Evolutionary conservation across 495 filamentous ascomycete species (phyloP), one percentile per base, ranked within the genome.

Genomic region (Penicillium lagena): DNA sequence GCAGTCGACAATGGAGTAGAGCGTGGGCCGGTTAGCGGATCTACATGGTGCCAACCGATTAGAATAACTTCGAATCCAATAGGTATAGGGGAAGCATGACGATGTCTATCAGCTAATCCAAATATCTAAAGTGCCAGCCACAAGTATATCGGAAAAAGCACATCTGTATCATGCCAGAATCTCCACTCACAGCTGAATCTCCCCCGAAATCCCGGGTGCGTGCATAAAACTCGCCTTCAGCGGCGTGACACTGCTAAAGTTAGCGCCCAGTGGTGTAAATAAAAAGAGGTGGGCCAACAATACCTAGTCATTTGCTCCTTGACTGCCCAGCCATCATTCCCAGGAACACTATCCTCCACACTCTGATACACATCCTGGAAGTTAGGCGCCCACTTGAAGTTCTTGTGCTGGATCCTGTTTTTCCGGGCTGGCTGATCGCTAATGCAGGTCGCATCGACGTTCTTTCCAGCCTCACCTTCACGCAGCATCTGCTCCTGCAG

Each of bases 251-350:
- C 89, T 95, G 52, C 29, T 5, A 28, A 34, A 43, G 30, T n/a
- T 40, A 32, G 37, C 15, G 27, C 53, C 63, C 45, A 64, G 47
- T 37, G 15, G 22, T 28, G 8, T 29, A 14, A 41, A 34, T 28
- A n/a, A 9, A 15, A 32, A 15, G 34, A 39, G 45, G 27, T 17
- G 8, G 12, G n/a, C 36, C 8, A 34, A 40, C 74, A 74, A 54
- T 64, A 94, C 89, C 90, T 95, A 6, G 90, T 89, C 67, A 85
- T 84, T 35, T 88, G 86, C 61, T 90, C 82, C 62, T 86, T 86
- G 10, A 98, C 85, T 11, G 81, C 83, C 93, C 91, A 96, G 31
- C 93, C 93, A 72, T 98, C 93, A 63, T 90, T 94, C 15, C 93
- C 93, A 12, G 89, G 86, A 39, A 67, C 68, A 43, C 81, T 79